Evolutionary conservation across 257 asterid species (phyloP).

Genomic region (Petunia axillaris): DNA sequence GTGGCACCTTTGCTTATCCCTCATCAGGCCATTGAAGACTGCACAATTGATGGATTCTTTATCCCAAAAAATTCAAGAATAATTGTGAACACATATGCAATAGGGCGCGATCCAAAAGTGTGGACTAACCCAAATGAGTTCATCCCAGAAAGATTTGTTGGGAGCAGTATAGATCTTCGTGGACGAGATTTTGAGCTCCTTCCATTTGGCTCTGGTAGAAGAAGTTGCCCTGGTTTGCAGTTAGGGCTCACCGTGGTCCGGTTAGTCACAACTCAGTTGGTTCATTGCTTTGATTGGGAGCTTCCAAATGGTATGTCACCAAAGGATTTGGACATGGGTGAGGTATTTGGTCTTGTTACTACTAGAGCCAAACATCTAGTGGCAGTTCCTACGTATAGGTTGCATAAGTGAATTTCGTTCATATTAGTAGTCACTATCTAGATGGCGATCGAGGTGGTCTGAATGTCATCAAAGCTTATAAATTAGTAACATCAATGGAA

Average conservation of each 20-base stretch:
- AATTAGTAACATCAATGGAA: no score
- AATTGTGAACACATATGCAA: slow-evolving; percentile 44
- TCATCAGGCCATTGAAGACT: slow-evolving; percentile 48
- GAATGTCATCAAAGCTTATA: no score
- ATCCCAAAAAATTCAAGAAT: slow-evolving; percentile 50
- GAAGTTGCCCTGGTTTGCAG: slow-evolving; percentile 60
- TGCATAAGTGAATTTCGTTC: background rate
- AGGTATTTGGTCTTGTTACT: slow-evolving; percentile 45
- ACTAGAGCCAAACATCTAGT: slow-evolving; percentile 34
- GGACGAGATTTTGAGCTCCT: slow-evolving; percentile 56
- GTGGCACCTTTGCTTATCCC: slow-evolving; percentile 51
- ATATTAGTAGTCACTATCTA: no score
- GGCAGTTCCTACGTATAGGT: slow-evolving; percentile 31
- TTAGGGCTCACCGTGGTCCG: slow-evolving; percentile 49
- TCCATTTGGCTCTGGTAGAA: slow-evolving; percentile 58
- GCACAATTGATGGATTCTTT: slow-evolving; percentile 40
- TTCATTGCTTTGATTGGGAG: slow-evolving; percentile 45
- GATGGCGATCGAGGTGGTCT: no score
- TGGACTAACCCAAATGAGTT: slow-evolving; percentile 54
- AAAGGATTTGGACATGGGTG: slow-evolving; percentile 47
- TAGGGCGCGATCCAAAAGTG: slow-evolving; percentile 50
- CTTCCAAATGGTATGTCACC: slow-evolving; percentile 36
- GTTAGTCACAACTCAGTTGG: slow-evolving; percentile 51
- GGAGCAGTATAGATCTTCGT: slow-evolving; percentile 39
- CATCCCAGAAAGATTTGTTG: slow-evolving; percentile 55